Conservation (phyloP, 2,329 filamentous ascomycete species). For the Talaromyces sp. region DNA sequence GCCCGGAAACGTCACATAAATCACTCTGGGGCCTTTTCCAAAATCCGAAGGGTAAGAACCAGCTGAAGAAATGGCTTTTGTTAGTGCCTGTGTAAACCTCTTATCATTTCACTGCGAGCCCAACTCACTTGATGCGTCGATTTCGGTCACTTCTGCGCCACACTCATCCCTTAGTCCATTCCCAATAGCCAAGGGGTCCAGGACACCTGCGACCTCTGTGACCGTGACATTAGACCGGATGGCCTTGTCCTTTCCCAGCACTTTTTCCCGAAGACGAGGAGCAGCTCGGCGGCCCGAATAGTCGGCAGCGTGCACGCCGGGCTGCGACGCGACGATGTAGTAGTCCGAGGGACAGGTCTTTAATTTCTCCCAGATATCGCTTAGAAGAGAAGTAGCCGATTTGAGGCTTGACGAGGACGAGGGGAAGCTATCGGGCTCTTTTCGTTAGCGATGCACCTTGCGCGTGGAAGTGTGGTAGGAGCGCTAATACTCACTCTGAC, state of each 20-base stretch:
- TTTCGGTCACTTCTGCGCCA: slow-evolving; percentile 36
- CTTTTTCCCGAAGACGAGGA: slow-evolving; percentile 52
- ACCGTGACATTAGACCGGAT: slow-evolving; percentile 51
- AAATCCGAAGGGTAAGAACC: slow-evolving; percentile 36
- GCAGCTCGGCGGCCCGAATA: slow-evolving; percentile 52
- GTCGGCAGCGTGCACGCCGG: slow-evolving; percentile 67
- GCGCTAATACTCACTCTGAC: slow-evolving; percentile 60
- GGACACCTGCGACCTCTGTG: slow-evolving; percentile 49
- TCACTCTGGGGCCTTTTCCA: slow-evolving; percentile 35
- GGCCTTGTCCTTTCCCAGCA: slow-evolving; percentile 45
- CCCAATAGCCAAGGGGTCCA: slow-evolving; percentile 43
- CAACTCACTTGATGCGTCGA: slow-evolving; percentile 40
- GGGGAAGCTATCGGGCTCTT: slow-evolving; percentile 29
- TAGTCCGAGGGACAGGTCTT: slow-evolving; percentile 65
- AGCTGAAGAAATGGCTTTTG: slow-evolving; percentile 21
- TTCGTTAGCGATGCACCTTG: slow-evolving; percentile 20
- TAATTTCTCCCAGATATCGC: slow-evolving; percentile 47
- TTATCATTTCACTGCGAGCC: not conserved
- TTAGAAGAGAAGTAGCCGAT: slow-evolving; percentile 39
- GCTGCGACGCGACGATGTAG: slow-evolving; percentile 76
- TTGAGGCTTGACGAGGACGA: slow-evolving; percentile 39
- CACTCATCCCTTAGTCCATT: slow-evolving; percentile 45
- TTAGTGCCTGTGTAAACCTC: slow-evolving; percentile 15
- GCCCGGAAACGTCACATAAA: slow-evolving; percentile 43
- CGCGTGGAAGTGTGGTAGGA: not conserved